phyloP scores from a whole-genome alignment of 139 green algal genomes.

The Deuterostichococcus epilithicus region DNA sequence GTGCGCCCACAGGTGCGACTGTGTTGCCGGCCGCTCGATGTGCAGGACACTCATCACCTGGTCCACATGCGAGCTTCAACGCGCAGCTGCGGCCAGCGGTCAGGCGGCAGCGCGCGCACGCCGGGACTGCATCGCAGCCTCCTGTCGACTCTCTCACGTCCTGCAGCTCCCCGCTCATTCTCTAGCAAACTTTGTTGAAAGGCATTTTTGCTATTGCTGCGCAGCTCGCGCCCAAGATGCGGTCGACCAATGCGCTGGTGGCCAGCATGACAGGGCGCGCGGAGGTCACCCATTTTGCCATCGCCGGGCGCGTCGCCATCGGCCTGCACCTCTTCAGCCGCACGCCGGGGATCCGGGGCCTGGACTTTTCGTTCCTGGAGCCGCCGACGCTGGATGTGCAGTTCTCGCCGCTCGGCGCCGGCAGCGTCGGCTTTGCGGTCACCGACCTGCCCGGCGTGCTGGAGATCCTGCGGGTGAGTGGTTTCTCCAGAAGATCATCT shows the following conservation, averaged over 20 bases:
- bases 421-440: constrained; percentile 6
- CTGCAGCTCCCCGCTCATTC: too few relatives aligned
- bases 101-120: too few relatives aligned
- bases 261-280: constrained; percentile 9
- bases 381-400: constrained; percentile 13
- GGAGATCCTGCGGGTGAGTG: neutral
- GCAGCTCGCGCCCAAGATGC: constrained; percentile 21
- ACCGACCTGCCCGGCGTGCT: constrained; percentile 20
- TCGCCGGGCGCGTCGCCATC: constrained; percentile 5
- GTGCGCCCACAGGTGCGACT: too few relatives aligned
- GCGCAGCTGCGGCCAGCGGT: too few relatives aligned
- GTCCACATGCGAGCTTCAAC: too few relatives aligned
- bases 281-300: constrained; percentile 13
- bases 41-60: too few relatives aligned
- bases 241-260: constrained; percentile 6
- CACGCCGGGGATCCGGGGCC: constrained; percentile 14
- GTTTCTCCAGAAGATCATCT: too few relatives aligned
- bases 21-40: too few relatives aligned
- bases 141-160: too few relatives aligned
- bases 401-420: constrained; percentile 14
- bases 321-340: constrained; percentile 19
- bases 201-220: too few relatives aligned
- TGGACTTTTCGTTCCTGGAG: constrained; percentile 17
- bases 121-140: too few relatives aligned
- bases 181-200: neutral